phyloP scores from a whole-genome alignment of 2,329 filamentous ascomycete genomes.

The Cordyceps farinosa region DNA sequence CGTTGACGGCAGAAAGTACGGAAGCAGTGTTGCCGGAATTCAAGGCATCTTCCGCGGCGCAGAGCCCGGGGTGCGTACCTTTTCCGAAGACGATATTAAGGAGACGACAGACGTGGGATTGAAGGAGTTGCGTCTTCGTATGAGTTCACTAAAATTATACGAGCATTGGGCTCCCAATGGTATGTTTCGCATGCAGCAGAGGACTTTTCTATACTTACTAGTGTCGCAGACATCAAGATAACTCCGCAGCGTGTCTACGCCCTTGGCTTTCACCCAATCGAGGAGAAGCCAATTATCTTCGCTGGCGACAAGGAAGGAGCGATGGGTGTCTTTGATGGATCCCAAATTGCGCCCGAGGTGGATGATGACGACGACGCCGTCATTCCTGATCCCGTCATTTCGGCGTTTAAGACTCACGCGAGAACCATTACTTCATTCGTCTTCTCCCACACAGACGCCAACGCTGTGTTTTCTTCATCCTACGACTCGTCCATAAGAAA shows the following conservation, averaged over 20 bases:
- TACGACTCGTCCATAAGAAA: conserved; percentile 92
- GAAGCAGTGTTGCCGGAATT: conserved; percentile 63
- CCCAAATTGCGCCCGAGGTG: conserved; percentile 59
- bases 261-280: conserved; percentile 81
- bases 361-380: conserved; percentile 66
- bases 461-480: conserved; percentile 76
- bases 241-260: conserved; percentile 84
- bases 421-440: conserved; percentile 84
- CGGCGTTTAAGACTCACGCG: conserved; percentile 84
- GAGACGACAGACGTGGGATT: conserved; percentile 75
- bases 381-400: conserved; percentile 70
- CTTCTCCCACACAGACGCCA: conserved; percentile 69
- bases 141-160: conserved; percentile 76
- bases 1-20: conserved; percentile 76
- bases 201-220: not conserved
- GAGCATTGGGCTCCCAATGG: conserved; percentile 79
- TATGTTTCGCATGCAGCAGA: conserved; percentile 34
- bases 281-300: conserved; percentile 83
- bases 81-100: conserved; percentile 77
- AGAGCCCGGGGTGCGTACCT: conserved; percentile 78
- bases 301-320: conserved; percentile 93
- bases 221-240: conserved; percentile 72
- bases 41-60: conserved; percentile 59
- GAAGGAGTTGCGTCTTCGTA: conserved; percentile 67
- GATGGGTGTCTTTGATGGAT: conserved; percentile 86